Base-by-base conservation (phyloP, 805 yeast genomes). In the Pichia gijzeniarum region DNA sequence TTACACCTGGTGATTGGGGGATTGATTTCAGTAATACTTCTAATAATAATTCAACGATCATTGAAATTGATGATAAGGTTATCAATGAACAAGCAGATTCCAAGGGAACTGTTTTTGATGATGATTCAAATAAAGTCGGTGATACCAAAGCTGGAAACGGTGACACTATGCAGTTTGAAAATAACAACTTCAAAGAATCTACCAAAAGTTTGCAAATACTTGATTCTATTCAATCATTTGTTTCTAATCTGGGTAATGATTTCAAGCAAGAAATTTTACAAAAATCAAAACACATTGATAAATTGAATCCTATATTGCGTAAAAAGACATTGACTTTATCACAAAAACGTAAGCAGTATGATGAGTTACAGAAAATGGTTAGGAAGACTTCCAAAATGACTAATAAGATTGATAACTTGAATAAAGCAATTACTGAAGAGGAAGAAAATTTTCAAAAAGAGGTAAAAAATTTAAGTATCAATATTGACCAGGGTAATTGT, bases 1-100 rank as follows among this genome's bases (percentile, higher is more conserved):
- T 91, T 30, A 78, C 85, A 49, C 95, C 98, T 3, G 66, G 73
- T 13, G 98, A 93, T 65, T 91, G 85, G 65, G 95, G 95, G 38
- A 79, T 84, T 44, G 77, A 73, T 38, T 65, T 76, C 38, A 35
- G 43, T 18, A 32, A 37, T 33, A 30, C 31, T 10, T 20, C 8
- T 30, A 19, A n/a, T 38, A 28, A 16, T 27, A 38, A 38, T 30
- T 18, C 40, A 5, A 37, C 25, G n/a, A 34, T 35, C 2, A 35
- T 25, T 22, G 34, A 40, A 10, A 16, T 35, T 14, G 33, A 38
- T 16, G 21, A 31, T 3, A 17, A 17, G 6, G 14, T 20, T 10
- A 10, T 16, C 22, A 13, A 30, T 8, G 12, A 33, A 8, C 20
- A 19, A 19, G 35, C 18, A 36, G 40, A 38, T 30, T 13, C 12